Evolutionary conservation across 2,329 filamentous ascomycete genomes (phyloP).

Genomic region (Pyrenophora tritici-repentis): DNA sequence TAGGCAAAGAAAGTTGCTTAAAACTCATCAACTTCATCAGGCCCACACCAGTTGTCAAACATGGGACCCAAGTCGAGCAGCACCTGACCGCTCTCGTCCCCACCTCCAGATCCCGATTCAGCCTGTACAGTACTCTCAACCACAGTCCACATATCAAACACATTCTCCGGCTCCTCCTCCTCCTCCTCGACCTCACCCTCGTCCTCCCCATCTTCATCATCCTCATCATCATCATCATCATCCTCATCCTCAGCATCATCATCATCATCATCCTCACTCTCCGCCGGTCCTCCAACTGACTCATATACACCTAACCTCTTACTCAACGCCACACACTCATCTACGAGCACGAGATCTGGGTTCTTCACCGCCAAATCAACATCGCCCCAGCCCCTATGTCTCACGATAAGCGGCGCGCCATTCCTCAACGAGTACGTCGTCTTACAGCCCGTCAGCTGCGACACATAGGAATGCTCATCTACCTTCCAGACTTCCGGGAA

Average conservation of each 20-base stretch:
- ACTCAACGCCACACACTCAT: constrained; percentile 26
- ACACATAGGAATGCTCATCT: background rate
- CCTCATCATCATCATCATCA: background rate
- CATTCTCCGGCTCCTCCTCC: background rate
- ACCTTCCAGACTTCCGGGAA: background rate
- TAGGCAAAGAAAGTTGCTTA: too few relatives aligned
- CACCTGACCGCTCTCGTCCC: background rate
- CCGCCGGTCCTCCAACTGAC: background rate
- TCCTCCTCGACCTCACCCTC: constrained; percentile 8
- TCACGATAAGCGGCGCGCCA: constrained; percentile 18
- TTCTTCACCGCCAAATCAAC: constrained; percentile 3
- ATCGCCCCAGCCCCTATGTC: constrained; percentile 18
- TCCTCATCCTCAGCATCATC: too few relatives aligned
- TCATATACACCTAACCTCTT: constrained; percentile 20
- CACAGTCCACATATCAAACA: constrained; percentile 29
- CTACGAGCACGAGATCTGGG: constrained; percentile 14
- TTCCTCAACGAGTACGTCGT: constrained; percentile 16
- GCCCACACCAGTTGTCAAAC: constrained; percentile 19
- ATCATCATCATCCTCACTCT: too few relatives aligned
- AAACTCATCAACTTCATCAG: background rate
- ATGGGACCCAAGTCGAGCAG: constrained; percentile 5
- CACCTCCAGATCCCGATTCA: background rate
- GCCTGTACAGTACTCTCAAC: background rate
- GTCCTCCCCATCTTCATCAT: background rate
- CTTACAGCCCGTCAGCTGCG: background rate